These are phyloP conservation scores for Homolaphlyctis polyrhiza DNA, from an alignment of 371 early-diverging fungal species.

Conservation along the genomic window DNA sequence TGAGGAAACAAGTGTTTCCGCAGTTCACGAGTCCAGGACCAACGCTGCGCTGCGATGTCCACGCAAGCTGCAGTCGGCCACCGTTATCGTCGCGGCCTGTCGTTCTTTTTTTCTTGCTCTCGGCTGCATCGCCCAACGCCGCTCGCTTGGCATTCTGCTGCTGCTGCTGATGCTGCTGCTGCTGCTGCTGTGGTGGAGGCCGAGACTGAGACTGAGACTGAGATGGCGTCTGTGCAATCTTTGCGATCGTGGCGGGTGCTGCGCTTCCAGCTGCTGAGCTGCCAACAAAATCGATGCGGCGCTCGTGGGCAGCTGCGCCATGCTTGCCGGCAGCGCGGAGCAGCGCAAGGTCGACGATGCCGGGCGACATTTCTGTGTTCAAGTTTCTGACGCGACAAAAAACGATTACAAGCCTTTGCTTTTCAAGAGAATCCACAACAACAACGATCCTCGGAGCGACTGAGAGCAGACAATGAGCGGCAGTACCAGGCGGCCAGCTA, in stretches of 20 bases:
- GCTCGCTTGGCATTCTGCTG: neutral
- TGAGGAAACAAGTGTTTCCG: slow-evolving; percentile 91
- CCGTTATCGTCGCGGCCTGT: neutral
- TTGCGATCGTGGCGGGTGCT: neutral
- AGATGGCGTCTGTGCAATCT: neutral
- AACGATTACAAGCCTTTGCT: no score
- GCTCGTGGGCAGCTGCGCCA: neutral
- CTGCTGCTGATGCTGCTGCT: neutral
- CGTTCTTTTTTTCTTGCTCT: neutral
- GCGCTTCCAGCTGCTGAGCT: neutral
- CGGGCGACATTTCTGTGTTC: neutral
- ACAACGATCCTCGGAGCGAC: no score
- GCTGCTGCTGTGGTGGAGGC: neutral
- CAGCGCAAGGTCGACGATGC: neutral
- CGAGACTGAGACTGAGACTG: neutral
- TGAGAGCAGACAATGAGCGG: no score
- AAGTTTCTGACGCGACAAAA: no score
- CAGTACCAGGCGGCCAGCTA: no score
- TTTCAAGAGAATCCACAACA: no score
- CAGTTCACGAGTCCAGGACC: slow-evolving; percentile 75
- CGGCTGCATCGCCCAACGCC: no score
- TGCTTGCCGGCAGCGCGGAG: neutral
- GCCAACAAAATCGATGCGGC: neutral
- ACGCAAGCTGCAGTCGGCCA: slow-evolving; percentile 12
- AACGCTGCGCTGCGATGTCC: slow-evolving; percentile 16